Percentiles rank a stretch among this genome's conserved stretches.
Conservation (phyloP, 257 asterid genomes). For the Salvia hispanica region DNA sequence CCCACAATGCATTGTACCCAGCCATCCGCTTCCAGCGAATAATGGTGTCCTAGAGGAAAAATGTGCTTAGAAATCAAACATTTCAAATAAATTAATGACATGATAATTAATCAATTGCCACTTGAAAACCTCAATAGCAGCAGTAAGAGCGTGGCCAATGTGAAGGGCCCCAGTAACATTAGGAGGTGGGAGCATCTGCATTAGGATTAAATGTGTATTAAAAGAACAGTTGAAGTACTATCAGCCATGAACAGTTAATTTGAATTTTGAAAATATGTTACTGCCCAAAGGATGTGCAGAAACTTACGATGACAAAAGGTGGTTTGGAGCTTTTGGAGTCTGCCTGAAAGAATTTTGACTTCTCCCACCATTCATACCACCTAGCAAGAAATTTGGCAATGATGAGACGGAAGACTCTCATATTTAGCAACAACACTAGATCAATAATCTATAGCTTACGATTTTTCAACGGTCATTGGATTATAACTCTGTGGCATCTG, state of each 20-base stretch:
- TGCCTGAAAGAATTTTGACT: slow-evolving; percentile 79
- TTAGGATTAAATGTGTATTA: slow-evolving; percentile 13
- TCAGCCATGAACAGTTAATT: too few species aligned
- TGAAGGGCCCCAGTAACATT: slow-evolving; percentile 97
- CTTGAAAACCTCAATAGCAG: slow-evolving; percentile 75
- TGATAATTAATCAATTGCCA: slow-evolving; percentile 5
- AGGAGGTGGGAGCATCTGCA: slow-evolving; percentile 94
- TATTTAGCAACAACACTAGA: background rate
- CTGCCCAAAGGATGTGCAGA: slow-evolving; percentile 3
- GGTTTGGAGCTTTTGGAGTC: slow-evolving; percentile 83
- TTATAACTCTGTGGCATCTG: slow-evolving; percentile 84
- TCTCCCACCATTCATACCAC: slow-evolving; percentile 99
- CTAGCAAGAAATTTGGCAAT: slow-evolving; percentile 40
- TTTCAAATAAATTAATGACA: background rate
- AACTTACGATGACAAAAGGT: slow-evolving; percentile 85
- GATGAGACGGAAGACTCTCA: slow-evolving; percentile 1
- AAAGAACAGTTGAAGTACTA: background rate
- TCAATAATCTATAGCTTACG: slow-evolving; percentile 51
- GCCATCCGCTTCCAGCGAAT: slow-evolving; percentile 98
- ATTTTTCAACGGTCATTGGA: slow-evolving; percentile 78
- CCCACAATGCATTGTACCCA: slow-evolving; percentile 90
- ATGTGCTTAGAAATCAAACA: slow-evolving; percentile 18
- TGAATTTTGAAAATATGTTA: background rate
- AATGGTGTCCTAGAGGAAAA: slow-evolving; percentile 71
- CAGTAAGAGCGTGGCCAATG: slow-evolving; percentile 95